Percentiles rank a stretch among this genome's conserved stretches.
These are phyloP conservation scores for Drosera capensis DNA, from an alignment of 148 eudicot genomes.

Conservation along the genomic window DNA sequence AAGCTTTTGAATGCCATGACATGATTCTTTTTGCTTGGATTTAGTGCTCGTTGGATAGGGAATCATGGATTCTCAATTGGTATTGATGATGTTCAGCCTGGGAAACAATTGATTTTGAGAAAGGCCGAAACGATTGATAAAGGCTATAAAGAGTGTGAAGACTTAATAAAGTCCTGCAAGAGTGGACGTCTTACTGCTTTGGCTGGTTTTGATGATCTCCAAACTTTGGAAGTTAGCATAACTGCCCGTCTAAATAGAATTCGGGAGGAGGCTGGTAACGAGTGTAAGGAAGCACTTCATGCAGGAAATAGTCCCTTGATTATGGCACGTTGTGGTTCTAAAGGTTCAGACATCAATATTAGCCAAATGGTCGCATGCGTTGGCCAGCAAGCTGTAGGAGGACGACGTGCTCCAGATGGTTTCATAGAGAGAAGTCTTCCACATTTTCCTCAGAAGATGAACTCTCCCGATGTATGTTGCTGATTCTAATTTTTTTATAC, in stretches of 20 bases:
- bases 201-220: conserved; percentile 82
- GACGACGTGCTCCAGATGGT: conserved; percentile 89
- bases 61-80: conserved; percentile 98
- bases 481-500: neutral
- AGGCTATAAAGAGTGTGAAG: conserved; percentile 42
- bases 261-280: conserved; percentile 45
- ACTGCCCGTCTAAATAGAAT: conserved; percentile 44
- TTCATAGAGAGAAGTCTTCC: conserved; percentile 86
- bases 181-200: conserved; percentile 46
- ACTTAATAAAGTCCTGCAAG: conserved; percentile 30
- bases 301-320: conserved; percentile 95
- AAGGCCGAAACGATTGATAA: conserved; percentile 23
- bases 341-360: conserved; percentile 90
- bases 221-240: conserved; percentile 67
- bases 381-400: conserved; percentile 96
- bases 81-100: conserved; percentile 95
- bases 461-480: conserved; percentile 58
- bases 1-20: neutral
- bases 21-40: conserved; percentile 3
- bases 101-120: conserved; percentile 27
- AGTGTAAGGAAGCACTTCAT: conserved; percentile 62
- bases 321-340: conserved; percentile 96
- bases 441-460: conserved; percentile 62
- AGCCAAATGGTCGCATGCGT: conserved; percentile 99
- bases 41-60: conserved; percentile 99